A percentile compares a stretch with the other conserved stretches of the same genome.
phyloP scores from a whole-genome alignment of 1,139 yeast genomes.

The Hansenula lynferdii region DNA sequence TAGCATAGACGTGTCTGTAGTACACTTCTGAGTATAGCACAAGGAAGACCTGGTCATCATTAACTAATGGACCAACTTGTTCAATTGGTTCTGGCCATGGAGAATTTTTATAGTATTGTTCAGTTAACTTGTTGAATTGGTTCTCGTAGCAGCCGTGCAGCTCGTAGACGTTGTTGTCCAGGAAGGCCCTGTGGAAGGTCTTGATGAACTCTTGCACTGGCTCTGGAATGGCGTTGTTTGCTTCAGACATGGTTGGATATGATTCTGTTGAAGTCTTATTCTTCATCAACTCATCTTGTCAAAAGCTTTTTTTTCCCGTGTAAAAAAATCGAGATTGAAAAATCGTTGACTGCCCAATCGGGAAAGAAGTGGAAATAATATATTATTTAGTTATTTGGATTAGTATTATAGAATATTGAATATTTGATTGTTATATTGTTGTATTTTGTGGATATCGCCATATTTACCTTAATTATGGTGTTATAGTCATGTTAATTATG shows the following conservation, averaged over 20 bases:
- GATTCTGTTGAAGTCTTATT: no score
- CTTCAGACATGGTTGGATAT: no score
- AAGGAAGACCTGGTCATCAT: slow-evolving; percentile 38
- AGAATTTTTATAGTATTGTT: slow-evolving; percentile 35
- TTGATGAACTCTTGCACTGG: slow-evolving; percentile 38
- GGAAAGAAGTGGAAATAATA: neutral
- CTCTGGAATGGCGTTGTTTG: no score
- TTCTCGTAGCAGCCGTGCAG: slow-evolving; percentile 39
- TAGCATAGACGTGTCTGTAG: slow-evolving; percentile 43
- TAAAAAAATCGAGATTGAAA: no score
- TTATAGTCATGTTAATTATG: no score
- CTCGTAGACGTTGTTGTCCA: slow-evolving; percentile 39
- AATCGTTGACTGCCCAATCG: neutral
- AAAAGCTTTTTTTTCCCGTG: no score
- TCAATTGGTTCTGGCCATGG: slow-evolving; percentile 43
- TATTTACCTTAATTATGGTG: no score
- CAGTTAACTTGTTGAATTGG: slow-evolving; percentile 40
- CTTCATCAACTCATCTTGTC: no score
- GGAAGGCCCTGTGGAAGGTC: slow-evolving; percentile 35
- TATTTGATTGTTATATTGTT: no score
- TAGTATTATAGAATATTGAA: no score
- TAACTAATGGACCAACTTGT: slow-evolving; percentile 37
- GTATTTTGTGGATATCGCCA: no score
- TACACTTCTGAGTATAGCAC: slow-evolving; percentile 43
- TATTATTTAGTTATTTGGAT: no score